Evolutionary conservation across 1,284 basidiomycete genomes (phyloP), one percentile per base, ranked within the genome.

Genomic region (Uromyces viciae-fabae): DNA sequence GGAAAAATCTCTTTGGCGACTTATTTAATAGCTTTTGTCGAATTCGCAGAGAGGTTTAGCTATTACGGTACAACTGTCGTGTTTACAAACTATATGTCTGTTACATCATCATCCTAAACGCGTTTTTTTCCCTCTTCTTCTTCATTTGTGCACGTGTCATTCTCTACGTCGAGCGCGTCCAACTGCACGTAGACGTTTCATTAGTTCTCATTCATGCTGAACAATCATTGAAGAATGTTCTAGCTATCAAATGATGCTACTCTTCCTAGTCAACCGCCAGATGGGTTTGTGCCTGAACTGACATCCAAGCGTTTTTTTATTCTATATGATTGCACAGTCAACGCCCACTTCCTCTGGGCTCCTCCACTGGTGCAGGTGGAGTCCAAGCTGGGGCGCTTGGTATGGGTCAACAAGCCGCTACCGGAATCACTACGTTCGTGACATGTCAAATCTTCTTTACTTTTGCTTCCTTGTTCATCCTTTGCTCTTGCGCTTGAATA

Each of bases 41-140:
- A 93, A 85, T 84, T 91, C 60, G 91, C 91, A 3, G 92, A 93
- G 84, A 90, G 92, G 28, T 93, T 93, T 86, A 93, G 92, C 14
- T 89, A 88, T 85, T 90, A 90, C 85, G 92, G 92, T 73, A 83
- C 83, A 33, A 84, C 84, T 19, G 84, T 82, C 49, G 83, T 84
- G 56, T 84, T 83, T 52, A 84, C 84, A 62, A 86, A 86, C 83
- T 86, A 85, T 72, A 85, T 86, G 77, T 80, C 43, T 28, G 69
- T 71, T 43, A 15, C 28, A 25, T 11, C 58, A 33, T 42, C 46
- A 25, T 33, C 19, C 72, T 40, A 14, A n/a, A 15, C 42, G 72
- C 8, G 3, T 9, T 40, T 3, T 46, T n/a, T 11, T 73, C 5
- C n/a, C 31, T 38, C 31, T 46, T 31, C 42, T 49, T 11, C 46